Conservation (phyloP, 2,329 filamentous ascomycete species). For the Aspergillus tamarii region DNA sequence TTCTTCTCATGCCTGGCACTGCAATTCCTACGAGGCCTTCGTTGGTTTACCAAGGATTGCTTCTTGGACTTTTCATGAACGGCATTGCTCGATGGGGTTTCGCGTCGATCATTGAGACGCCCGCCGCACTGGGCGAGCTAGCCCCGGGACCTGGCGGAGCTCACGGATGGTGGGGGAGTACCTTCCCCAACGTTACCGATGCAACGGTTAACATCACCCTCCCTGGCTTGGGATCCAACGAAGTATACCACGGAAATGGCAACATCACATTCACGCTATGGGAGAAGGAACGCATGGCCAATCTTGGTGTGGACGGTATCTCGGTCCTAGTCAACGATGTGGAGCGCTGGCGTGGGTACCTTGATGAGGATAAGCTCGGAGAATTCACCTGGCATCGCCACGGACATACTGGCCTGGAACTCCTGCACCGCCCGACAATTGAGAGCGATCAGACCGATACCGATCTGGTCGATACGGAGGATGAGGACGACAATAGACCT, state of each 20-base stretch:
- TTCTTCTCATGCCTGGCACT: slow-evolving; percentile 86
- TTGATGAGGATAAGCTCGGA: slow-evolving; percentile 51
- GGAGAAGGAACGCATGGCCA: slow-evolving; percentile 42
- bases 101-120: slow-evolving; percentile 83
- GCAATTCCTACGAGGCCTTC: slow-evolving; percentile 83
- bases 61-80: slow-evolving; percentile 91
- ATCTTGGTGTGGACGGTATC: slow-evolving; percentile 56
- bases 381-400: slow-evolving; percentile 56
- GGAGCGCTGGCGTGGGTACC: slow-evolving; percentile 61
- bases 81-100: slow-evolving; percentile 95
- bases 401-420: slow-evolving; percentile 44
- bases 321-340: slow-evolving; percentile 67
- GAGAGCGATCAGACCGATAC: slow-evolving; percentile 25
- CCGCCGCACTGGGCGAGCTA: slow-evolving; percentile 64
- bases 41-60: slow-evolving; percentile 83
- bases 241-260: slow-evolving; percentile 43
- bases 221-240: slow-evolving; percentile 31
- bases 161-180: slow-evolving; percentile 47
- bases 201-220: slow-evolving; percentile 49
- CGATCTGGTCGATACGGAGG: slow-evolving; percentile 17
- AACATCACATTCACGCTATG: slow-evolving; percentile 52
- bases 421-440: slow-evolving; percentile 29
- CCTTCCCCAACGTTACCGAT: slow-evolving; percentile 58
- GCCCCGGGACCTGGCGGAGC: slow-evolving; percentile 45
- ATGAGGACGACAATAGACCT: slow-evolving; percentile 34